phyloP scores from a whole-genome alignment of 805 yeast genomes.

The Sugiyamaella lignohabitans region DNA sequence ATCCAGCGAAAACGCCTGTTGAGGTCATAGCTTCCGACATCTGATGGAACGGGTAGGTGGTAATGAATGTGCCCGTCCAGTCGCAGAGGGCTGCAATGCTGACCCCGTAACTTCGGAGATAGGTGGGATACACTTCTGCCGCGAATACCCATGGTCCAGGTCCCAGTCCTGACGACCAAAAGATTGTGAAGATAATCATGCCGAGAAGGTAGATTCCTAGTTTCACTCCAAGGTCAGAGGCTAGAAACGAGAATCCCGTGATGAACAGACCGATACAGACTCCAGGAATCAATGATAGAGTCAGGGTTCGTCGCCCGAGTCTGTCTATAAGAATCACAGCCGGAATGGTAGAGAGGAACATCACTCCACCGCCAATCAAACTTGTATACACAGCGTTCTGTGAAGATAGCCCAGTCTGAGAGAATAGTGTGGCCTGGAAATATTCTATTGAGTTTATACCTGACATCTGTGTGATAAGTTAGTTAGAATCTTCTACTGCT shows the following conservation, averaged over 20 bases:
- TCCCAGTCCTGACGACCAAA: conserved; percentile 12
- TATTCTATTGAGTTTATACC: conserved; percentile 12
- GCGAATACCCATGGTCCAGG: conserved; percentile 13
- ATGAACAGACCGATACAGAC: conserved; percentile 7
- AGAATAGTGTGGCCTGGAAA: conserved; percentile 8
- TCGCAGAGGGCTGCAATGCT: conserved; percentile 10
- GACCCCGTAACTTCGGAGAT: conserved; percentile 9
- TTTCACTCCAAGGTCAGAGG: conserved; percentile 1
- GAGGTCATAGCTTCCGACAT: conserved; percentile 12
- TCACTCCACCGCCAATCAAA: conserved; percentile 10
- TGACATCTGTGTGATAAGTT: too few relatives aligned
- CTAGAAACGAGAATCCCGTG: conserved; percentile 9
- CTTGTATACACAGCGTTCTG: conserved; percentile 11
- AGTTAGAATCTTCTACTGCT: too few relatives aligned
- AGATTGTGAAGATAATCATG: conserved; percentile 8
- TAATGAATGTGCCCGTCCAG: conserved; percentile 12
- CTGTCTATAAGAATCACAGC: conserved; percentile 10
- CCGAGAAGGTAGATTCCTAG: conserved; percentile 9
- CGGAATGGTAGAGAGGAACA: conserved; percentile 10
- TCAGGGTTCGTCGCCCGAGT: conserved; percentile 8
- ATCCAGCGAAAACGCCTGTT: conserved; percentile 12
- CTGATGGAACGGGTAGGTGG: conserved; percentile 11
- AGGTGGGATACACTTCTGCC: conserved; percentile 11
- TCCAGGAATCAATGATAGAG: conserved; percentile 9
- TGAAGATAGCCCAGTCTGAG: conserved; percentile 5